Conservation (phyloP, 2,329 filamentous ascomycete species). For the Ophiostoma triangulosporum region DNA sequence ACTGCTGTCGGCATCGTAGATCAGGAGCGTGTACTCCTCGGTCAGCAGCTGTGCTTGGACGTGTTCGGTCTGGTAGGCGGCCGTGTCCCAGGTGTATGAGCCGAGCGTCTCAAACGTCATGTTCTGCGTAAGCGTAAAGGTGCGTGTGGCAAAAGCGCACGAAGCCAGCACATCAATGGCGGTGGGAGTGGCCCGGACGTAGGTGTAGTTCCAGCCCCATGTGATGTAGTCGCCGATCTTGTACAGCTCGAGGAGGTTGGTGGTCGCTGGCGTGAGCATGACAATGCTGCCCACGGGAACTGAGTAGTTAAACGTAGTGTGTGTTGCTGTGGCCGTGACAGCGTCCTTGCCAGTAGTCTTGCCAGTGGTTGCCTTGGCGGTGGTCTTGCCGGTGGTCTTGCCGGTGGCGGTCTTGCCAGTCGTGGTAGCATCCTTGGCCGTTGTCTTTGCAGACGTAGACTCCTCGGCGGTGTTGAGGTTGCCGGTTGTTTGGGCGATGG, state of each 20-base stretch:
- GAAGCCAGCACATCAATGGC: constrained; percentile 47
- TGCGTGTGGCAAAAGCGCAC: constrained; percentile 35
- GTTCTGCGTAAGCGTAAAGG: constrained; percentile 50
- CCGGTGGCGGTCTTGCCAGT: constrained; percentile 10
- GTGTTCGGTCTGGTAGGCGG: constrained; percentile 31
- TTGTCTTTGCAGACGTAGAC: constrained; percentile 18
- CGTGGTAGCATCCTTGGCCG: constrained; percentile 16
- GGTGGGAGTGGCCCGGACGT: constrained; percentile 41
- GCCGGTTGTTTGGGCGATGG: constrained; percentile 20
- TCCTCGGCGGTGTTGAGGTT: constrained; percentile 28
- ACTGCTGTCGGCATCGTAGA: constrained; percentile 43
- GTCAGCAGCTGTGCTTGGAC: constrained; percentile 34
- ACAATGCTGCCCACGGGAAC: constrained; percentile 37
- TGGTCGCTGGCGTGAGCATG: constrained; percentile 38
- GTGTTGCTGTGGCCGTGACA: constrained; percentile 16
- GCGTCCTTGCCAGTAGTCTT: constrained; percentile 14
- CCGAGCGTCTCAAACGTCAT: constrained; percentile 42
- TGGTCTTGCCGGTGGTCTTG: constrained; percentile 8
- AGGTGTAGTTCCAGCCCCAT: constrained; percentile 54
- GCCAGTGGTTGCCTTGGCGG: constrained; percentile 9
- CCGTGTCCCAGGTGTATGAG: constrained; percentile 46
- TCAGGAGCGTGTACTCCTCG: constrained; percentile 45
- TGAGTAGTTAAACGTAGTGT: constrained; percentile 30
- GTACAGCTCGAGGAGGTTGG: constrained; percentile 36
- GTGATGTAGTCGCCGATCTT: constrained; percentile 47